phyloP scores from a whole-genome alignment of 495 filamentous ascomycete genomes.

The Umbilicaria muhlenbergii region DNA sequence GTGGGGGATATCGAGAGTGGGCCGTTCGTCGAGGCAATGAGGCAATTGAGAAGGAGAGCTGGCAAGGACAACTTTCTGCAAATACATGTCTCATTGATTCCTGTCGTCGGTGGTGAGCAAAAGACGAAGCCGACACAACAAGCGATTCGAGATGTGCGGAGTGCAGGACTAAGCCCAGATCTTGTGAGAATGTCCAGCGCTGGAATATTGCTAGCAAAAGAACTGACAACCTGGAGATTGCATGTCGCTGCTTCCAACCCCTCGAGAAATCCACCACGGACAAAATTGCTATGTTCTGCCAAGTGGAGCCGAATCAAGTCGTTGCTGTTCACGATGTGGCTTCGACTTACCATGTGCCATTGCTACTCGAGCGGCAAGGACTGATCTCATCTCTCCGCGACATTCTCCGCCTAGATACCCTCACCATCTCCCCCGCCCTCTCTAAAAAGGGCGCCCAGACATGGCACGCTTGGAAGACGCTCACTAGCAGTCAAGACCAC shows the following conservation, averaged over 20 bases:
- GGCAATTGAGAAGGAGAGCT: constrained; percentile 53
- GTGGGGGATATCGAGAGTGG: constrained; percentile 84
- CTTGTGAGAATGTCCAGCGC: constrained; percentile 30
- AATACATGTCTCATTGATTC: constrained; percentile 72
- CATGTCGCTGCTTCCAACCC: constrained; percentile 69
- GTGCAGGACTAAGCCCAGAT: constrained; percentile 73
- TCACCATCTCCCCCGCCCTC: constrained; percentile 27
- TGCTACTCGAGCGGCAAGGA: constrained; percentile 70
- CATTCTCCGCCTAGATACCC: constrained; percentile 41
- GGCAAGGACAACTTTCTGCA: constrained; percentile 64
- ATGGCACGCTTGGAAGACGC: constrained; percentile 61
- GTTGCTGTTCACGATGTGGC: constrained; percentile 72
- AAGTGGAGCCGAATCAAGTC: constrained; percentile 67
- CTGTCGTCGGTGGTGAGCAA: constrained; percentile 62
- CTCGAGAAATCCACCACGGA: constrained; percentile 60
- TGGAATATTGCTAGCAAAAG: not conserved
- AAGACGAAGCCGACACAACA: constrained; percentile 97
- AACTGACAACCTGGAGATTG: constrained; percentile 38
- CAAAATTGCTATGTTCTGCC: constrained; percentile 80
- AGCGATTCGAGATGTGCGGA: constrained; percentile 67
- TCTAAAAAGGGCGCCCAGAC: constrained; percentile 40
- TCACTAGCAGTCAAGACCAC: constrained; percentile 45
- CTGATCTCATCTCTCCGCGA: constrained; percentile 45
- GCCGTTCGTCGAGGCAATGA: constrained; percentile 79
- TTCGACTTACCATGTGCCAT: constrained; percentile 81